Conservation (phyloP, 345 rosid species). For the Hibiscus syriacus region DNA sequence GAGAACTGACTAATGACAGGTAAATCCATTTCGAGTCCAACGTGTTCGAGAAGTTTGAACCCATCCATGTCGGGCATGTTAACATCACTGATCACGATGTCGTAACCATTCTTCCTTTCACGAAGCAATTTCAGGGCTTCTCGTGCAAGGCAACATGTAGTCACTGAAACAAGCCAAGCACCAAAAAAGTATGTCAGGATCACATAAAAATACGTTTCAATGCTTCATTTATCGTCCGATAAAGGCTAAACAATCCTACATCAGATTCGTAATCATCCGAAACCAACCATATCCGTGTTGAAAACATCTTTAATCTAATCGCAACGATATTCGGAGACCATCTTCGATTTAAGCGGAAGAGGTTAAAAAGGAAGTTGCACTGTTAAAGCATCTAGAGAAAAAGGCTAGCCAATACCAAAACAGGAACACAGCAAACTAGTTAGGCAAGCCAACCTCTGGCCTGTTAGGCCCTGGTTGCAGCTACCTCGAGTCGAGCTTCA, state of each 20-base stretch:
- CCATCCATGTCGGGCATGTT: slow-evolving; percentile 99
- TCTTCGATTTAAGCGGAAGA: too few species aligned
- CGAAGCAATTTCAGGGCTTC: slow-evolving; percentile 74
- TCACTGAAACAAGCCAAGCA: slow-evolving; percentile 41
- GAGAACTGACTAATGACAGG: slow-evolving; percentile 83
- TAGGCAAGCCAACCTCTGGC: not conserved
- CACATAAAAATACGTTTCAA: not conserved
- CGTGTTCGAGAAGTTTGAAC: slow-evolving; percentile 87
- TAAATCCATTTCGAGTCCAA: slow-evolving; percentile 93
- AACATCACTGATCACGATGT: slow-evolving; percentile 88
- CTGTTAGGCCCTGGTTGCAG: not conserved
- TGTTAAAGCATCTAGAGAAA: too few species aligned
- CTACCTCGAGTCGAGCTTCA: not conserved
- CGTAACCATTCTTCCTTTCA: slow-evolving; percentile 75
- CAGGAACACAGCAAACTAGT: not conserved
- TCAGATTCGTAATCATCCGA: too few species aligned
- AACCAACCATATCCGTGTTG: too few species aligned
- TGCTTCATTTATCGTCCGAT: not conserved
- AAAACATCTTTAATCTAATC: too few species aligned
- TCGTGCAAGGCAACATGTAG: slow-evolving; percentile 83
- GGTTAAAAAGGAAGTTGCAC: too few species aligned
- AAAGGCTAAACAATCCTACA: not conserved
- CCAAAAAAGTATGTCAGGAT: slow-evolving; percentile 4
- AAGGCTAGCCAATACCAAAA: not conserved
- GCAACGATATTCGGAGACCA: too few species aligned